Base-by-base conservation (phyloP, 257 asterid genomes). In the Penstemon davidsonii region DNA sequence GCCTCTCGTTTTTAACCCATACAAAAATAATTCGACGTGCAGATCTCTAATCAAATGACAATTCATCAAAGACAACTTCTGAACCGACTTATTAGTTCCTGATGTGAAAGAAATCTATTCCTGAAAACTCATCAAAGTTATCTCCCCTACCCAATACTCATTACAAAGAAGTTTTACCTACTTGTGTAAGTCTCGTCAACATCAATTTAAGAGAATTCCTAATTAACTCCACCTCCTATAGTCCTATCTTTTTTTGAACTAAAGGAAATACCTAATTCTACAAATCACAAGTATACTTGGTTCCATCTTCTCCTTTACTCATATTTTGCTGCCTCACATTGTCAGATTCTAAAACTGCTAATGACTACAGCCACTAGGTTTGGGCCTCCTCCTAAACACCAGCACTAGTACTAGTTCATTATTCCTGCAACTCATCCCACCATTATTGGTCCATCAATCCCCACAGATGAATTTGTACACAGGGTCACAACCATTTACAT, bases 291-390 rank as follows among this genome's bases (percentile, higher is more conserved):
- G 12, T 37, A 37, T 36, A 12, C 58, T 64, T 13, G 55, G 55
- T 49, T 37, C 4, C 12, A 64, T 11, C 19, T 8, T 53, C 62
- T 12, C 64, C 7, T 39, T 58, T 25, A 4, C 38, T 54, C 51
- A n/a, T 60, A 60, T 8, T 60, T 41, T 40, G 51, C 65, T 4
- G 8, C 18, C 67, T 67, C 53, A 36, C 25, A 44, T 54, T 46
- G 9, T 12, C 10, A 7, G 10, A 3, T 6, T 3, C 11, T 46
- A 46, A 3, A 5, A 46, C 9, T 46, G 1, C n/a, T 46, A 25
- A 25, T 46, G 51, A 49, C 18, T 9, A 10, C 54, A 10, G n/a
- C 4, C 54, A 49, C 15, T 49, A 49, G 6, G 4, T 49, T 49
- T 49, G 54, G n/a, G 54, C 4, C 3, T 12, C n/a, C 54, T 49